Evolutionary conservation across 345 rosid species (phyloP).

Genomic region (Lepidium africanum): DNA sequence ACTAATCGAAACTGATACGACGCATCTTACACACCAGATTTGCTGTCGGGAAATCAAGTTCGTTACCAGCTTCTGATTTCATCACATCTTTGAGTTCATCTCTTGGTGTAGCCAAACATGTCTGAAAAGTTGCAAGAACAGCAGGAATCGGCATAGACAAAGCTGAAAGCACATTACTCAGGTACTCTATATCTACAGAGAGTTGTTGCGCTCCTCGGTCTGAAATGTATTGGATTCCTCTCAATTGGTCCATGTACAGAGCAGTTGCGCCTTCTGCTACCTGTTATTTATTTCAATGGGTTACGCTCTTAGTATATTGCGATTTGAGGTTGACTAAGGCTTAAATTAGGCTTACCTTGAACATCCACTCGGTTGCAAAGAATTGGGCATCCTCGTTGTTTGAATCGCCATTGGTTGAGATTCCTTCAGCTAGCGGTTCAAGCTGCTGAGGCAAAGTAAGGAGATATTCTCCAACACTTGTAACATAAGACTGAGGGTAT

Average conservation of each 20-base stretch:
- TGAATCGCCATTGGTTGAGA: slow-evolving; percentile 58
- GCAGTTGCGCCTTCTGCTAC: slow-evolving; percentile 96
- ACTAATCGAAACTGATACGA: slow-evolving; percentile 64
- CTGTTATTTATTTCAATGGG: slow-evolving; percentile 21
- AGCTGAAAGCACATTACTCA: slow-evolving; percentile 94
- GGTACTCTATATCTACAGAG: slow-evolving; percentile 81
- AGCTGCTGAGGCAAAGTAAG: slow-evolving; percentile 96
- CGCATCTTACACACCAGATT: slow-evolving; percentile 87
- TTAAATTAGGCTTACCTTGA: slow-evolving; percentile 51
- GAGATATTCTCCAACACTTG: slow-evolving; percentile 91
- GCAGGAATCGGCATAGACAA: slow-evolving; percentile 81
- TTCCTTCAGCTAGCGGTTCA: slow-evolving; percentile 98
- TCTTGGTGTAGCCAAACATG: slow-evolving; percentile 77
- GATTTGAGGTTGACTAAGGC: background rate
- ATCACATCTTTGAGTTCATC: slow-evolving; percentile 64
- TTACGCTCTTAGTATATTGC: background rate
- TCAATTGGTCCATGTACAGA: slow-evolving; percentile 84
- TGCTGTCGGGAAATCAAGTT: slow-evolving; percentile 74
- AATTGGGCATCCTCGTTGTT: slow-evolving; percentile 86
- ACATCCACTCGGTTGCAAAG: slow-evolving; percentile 99
- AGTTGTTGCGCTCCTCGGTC: slow-evolving; percentile 95
- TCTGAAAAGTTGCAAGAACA: slow-evolving; percentile 68
- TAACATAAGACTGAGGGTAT: slow-evolving; percentile 85
- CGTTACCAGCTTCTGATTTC: slow-evolving; percentile 62
- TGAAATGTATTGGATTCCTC: slow-evolving; percentile 80